Conservation (phyloP, 805 yeast genomes). For the Teunomyces kruisii region DNA sequence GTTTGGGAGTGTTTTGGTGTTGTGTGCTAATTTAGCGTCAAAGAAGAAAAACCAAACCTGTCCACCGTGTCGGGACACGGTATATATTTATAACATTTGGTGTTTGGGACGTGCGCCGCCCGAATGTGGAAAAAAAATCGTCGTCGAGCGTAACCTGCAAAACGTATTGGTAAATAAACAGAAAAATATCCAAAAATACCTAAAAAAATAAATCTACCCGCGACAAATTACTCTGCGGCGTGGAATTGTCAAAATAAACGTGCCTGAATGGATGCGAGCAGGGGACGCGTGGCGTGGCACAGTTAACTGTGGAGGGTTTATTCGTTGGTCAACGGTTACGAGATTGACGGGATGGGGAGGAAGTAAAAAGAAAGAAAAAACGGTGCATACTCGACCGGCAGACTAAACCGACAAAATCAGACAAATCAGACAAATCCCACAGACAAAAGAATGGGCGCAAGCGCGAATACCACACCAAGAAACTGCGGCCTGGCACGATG, state of each 20-base stretch:
- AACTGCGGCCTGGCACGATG: too few species aligned
- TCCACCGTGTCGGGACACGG: slow-evolving; percentile 4
- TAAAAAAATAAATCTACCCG: background rate
- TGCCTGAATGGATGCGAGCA: background rate
- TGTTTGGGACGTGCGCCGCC: slow-evolving; percentile 2
- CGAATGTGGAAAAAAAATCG: background rate
- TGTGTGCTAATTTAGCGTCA: slow-evolving; percentile 3
- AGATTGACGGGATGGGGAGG: too few species aligned
- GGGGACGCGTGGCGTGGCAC: background rate
- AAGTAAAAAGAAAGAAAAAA: too few species aligned
- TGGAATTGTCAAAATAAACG: background rate
- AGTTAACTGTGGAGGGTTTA: too few species aligned
- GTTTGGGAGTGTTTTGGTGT: background rate
- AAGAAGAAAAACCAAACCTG: background rate
- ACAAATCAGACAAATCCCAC: too few species aligned
- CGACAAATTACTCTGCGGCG: background rate
- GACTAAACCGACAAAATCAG: too few species aligned
- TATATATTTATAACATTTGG: slow-evolving; percentile 2
- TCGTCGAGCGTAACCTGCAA: slow-evolving; percentile 1
- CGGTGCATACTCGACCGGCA: too few species aligned
- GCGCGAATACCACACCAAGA: too few species aligned
- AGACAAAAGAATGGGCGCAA: too few species aligned
- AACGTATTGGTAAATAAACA: background rate
- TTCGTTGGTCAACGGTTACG: too few species aligned
- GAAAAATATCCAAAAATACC: background rate